A percentile compares a stretch with the other conserved stretches of the same genome.
These are phyloP conservation scores for Mollisiaceae sp. DNA, from an alignment of 2,329 filamentous ascomycete species.

Conservation along the genomic window DNA sequence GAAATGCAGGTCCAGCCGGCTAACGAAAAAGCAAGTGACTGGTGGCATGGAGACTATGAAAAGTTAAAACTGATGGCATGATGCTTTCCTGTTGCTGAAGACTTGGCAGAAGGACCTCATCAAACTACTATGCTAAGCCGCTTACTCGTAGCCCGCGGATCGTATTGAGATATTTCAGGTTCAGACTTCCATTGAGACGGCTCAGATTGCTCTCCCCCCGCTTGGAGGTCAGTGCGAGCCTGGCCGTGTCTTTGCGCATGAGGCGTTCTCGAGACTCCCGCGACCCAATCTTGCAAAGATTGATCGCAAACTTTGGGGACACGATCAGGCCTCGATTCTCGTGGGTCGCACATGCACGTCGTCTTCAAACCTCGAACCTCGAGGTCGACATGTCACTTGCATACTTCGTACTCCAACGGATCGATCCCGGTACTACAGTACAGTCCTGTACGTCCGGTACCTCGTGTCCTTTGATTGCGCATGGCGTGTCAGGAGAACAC, in stretches of 20 bases:
- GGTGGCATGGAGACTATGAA: background rate
- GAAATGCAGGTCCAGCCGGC: slow-evolving; percentile 4
- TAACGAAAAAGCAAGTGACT: background rate
- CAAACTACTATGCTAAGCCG: slow-evolving; percentile 1
- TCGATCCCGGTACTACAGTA: too few relatives aligned
- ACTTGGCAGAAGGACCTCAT: background rate
- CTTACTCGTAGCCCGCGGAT: too few relatives aligned
- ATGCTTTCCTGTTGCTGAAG: background rate
- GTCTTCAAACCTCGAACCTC: background rate
- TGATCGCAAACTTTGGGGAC: slow-evolving; percentile 5
- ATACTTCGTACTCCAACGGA: too few relatives aligned
- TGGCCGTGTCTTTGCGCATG: background rate
- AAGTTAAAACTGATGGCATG: too few relatives aligned
- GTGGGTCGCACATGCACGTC: background rate
- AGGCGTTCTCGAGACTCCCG: background rate
- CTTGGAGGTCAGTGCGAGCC: background rate
- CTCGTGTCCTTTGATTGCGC: slow-evolving; percentile 4
- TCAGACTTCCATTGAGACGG: too few relatives aligned
- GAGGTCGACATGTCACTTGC: background rate
- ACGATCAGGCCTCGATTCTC: background rate
- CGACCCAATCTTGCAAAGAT: slow-evolving; percentile 1
- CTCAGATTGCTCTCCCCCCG: background rate
- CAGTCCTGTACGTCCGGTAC: too few relatives aligned
- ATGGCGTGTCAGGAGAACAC: background rate
- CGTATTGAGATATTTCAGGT: too few relatives aligned